phyloP scores from a whole-genome alignment of 2,329 filamentous ascomycete species.

The Fonsecaea erecta region DNA sequence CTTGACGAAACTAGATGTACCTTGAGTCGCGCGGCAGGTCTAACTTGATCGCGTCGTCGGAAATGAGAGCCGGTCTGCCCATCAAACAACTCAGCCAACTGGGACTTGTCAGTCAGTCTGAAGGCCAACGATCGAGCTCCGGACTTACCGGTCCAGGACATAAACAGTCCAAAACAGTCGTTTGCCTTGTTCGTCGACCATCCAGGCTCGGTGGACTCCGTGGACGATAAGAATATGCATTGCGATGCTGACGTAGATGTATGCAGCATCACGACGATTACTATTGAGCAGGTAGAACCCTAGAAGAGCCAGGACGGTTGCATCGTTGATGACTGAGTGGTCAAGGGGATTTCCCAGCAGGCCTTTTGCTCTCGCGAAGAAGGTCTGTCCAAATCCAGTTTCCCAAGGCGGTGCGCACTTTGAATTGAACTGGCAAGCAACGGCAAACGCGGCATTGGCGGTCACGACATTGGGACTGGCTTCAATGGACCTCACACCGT shows the following conservation, averaged over 20 bases:
- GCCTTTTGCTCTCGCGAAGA: slow-evolving; percentile 51
- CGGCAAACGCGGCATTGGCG: slow-evolving; percentile 54
- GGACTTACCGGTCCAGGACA: slow-evolving; percentile 53
- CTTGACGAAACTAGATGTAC: neutral
- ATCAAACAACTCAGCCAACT: slow-evolving; percentile 55
- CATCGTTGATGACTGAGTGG: slow-evolving; percentile 50
- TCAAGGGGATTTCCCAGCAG: slow-evolving; percentile 57
- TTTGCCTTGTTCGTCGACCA: slow-evolving; percentile 51
- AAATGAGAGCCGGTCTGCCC: slow-evolving; percentile 55
- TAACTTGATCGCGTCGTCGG: slow-evolving; percentile 55
- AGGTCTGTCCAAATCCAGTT: slow-evolving; percentile 49
- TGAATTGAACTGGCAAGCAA: slow-evolving; percentile 42
- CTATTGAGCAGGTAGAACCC: slow-evolving; percentile 57
- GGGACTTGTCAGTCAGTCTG: neutral
- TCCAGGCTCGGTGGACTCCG: slow-evolving; percentile 53
- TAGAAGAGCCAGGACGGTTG: slow-evolving; percentile 54
- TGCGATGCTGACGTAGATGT: slow-evolving; percentile 54
- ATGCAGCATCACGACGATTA: slow-evolving; percentile 56
- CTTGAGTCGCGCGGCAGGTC: slow-evolving; percentile 43
- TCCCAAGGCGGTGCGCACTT: slow-evolving; percentile 41
- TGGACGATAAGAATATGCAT: slow-evolving; percentile 57
- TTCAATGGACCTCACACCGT: slow-evolving; percentile 12
- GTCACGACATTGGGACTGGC: slow-evolving; percentile 45
- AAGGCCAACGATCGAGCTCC: neutral
- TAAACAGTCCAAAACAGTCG: slow-evolving; percentile 60